Percentiles rank a stretch among this genome's conserved stretches.
Conservation (phyloP, 1,139 yeast genomes). For the Sugiyamaella xylanicola region DNA sequence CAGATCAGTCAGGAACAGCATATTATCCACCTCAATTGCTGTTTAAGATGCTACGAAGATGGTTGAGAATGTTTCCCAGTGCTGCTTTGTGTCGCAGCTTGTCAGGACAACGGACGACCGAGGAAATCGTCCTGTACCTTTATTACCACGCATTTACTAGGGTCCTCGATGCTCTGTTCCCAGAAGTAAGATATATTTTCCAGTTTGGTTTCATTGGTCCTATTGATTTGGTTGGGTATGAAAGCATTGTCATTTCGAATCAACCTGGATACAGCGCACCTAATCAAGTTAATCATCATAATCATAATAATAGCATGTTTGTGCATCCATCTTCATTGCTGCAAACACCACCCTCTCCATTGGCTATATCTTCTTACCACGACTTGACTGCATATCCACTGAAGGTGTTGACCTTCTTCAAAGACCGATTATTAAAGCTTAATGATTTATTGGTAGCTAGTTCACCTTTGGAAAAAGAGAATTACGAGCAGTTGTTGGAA, state of each 20-base stretch:
- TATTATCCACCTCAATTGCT: constrained; percentile 34
- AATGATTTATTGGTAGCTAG: constrained; percentile 38
- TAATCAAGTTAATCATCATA: background rate
- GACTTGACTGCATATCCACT: constrained; percentile 39
- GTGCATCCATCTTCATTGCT: constrained; percentile 2
- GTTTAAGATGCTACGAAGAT: constrained; percentile 35
- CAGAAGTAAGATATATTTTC: constrained; percentile 46
- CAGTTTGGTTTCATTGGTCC: constrained; percentile 45
- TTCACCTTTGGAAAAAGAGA: constrained; percentile 38
- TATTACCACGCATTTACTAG: constrained; percentile 43
- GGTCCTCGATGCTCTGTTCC: constrained; percentile 43
- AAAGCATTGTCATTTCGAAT: constrained; percentile 25
- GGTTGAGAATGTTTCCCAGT: constrained; percentile 39
- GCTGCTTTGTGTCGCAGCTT: constrained; percentile 29
- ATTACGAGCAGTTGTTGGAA: constrained; percentile 35
- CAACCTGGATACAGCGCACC: constrained; percentile 3
- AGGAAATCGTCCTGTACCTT: constrained; percentile 34
- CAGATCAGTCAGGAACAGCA: constrained; percentile 25
- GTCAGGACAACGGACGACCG: constrained; percentile 18
- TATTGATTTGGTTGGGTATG: constrained; percentile 38
- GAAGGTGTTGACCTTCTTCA: constrained; percentile 42
- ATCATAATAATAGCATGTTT: constrained; percentile 5
- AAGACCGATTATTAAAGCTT: constrained; percentile 38
- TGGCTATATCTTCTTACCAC: constrained; percentile 14
- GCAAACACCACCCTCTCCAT: constrained; percentile 10